Evolutionary conservation across 176 grass and related monocot genomes (phyloP).

Genomic region (Zoysia japonica): DNA sequence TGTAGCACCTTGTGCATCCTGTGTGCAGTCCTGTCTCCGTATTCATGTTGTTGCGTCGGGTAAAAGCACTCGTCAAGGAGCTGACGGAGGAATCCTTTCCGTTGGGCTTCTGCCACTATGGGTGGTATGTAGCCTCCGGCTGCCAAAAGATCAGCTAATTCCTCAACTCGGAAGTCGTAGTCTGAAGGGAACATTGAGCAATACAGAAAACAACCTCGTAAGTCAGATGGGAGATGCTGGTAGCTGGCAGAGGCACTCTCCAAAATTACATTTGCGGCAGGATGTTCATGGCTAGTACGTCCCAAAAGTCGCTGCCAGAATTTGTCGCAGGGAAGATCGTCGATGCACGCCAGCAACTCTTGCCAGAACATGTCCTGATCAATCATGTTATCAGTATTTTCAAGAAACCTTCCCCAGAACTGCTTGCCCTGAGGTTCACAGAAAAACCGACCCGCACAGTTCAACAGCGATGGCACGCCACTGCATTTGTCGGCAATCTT

Average conservation of each 20-base stretch:
- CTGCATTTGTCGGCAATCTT: neutral
- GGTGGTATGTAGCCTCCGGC: neutral
- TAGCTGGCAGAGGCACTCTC: constrained; percentile 3
- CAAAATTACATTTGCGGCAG: neutral
- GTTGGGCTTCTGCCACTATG: neutral
- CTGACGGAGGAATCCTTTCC: neutral
- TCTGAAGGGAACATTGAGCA: no score
- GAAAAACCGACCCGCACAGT: neutral
- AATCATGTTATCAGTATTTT: no score
- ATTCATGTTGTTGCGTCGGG: neutral
- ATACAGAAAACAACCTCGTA: neutral
- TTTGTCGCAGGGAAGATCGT: neutral
- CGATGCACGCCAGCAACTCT: neutral
- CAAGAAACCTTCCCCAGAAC: constrained; percentile 1
- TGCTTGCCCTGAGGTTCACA: neutral
- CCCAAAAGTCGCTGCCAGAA: constrained; percentile 1
- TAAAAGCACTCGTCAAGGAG: constrained; percentile 22
- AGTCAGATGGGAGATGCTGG: neutral
- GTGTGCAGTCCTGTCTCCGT: neutral
- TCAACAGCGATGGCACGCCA: neutral
- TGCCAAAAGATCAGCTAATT: constrained; percentile 15
- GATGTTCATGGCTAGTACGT: no score
- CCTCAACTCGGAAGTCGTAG: neutral
- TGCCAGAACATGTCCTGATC: neutral
- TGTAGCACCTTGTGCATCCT: constrained; percentile 31